Evolutionary conservation across 2,329 filamentous ascomycete genomes (phyloP), one percentile per base, ranked within the genome.

Genomic region (Tolypocladium sp.): DNA sequence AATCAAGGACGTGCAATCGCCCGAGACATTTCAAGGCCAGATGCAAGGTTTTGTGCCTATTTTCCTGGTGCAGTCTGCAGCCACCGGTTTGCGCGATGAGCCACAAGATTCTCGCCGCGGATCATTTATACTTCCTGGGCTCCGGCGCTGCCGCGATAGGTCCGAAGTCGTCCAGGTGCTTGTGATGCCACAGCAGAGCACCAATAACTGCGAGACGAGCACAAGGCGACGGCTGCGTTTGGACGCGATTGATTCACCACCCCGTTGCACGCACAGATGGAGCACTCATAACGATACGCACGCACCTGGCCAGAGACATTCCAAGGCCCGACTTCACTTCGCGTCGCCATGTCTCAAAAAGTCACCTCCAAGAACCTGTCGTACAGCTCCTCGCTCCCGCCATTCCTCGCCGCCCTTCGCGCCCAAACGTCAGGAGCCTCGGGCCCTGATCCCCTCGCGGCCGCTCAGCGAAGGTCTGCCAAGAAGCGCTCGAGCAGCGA

Each of bases 281-380:
- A 53, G 33, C 25, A 30, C 30, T 9, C 44, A 30, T 49, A 30
- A 30, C 25, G 25, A 51, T 12, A 20, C 27, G 27, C 25, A 33
- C 25, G 46, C 15, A 33, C 46, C 27, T 30, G 25, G 46, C 6
- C 17, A 51, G 25, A 33, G 46, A 51, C 49, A 52, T 52, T 52
- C 49, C 49, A 52, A 33, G 20, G 20, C 27, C 3, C 40, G 22
- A 20, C 41, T 17, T 37, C 25, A 15, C 38, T 27, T 20, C 22
- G 30, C 27, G 33, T 52, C 57, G 68, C 62, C 65, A 81, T 80
- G 78, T 73, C 78, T 8, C 75, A 79, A 41, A 88, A 86, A 67
- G 88, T 90, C 69, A 90, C 84, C 57, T 77, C 84, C 65, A 90
- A 89, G 67, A 86, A 90, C 71, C 80, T 92, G 55, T 79, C 81